Percentiles rank a stretch among this genome's conserved stretches.
These are phyloP conservation scores for Volvox reticuliferus DNA, from an alignment of 139 green algal genomes.

Conservation along the genomic window DNA sequence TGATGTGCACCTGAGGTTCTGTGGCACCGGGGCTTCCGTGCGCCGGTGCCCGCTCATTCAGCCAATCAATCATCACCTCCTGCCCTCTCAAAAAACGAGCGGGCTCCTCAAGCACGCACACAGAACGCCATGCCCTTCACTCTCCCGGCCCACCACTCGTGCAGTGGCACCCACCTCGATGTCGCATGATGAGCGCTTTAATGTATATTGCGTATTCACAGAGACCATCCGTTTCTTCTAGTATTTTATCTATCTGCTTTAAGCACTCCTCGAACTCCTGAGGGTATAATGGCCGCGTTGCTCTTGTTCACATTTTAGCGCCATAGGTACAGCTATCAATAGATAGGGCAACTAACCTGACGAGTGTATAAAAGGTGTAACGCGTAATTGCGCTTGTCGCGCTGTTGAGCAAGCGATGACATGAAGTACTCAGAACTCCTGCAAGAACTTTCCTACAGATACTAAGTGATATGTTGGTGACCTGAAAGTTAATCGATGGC, in stretches of 20 bases:
- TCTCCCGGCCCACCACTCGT: not conserved
- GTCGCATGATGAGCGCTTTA: conserved; percentile 82
- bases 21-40: no score
- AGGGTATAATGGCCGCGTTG: not conserved
- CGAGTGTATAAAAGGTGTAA: conserved; percentile 73
- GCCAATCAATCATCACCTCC: no score
- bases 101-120: no score
- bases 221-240: conserved; percentile 60
- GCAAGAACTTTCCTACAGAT: not conserved
- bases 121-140: not conserved
- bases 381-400: conserved; percentile 64
- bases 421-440: not conserved
- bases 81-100: no score
- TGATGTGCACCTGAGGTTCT: no score
- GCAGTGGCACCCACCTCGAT: conserved; percentile 62
- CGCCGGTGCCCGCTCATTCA: no score
- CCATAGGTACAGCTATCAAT: no score
- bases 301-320: not conserved
- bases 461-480: not conserved
- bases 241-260: conserved; percentile 67
- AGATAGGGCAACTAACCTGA: conserved; percentile 57
- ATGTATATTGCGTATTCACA: conserved; percentile 79
- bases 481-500: no score
- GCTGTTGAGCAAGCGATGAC: conserved; percentile 21
- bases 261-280: conserved; percentile 84